Base-by-base conservation (phyloP, 805 yeast species). In the Saccharomycopsis sp. region DNA sequence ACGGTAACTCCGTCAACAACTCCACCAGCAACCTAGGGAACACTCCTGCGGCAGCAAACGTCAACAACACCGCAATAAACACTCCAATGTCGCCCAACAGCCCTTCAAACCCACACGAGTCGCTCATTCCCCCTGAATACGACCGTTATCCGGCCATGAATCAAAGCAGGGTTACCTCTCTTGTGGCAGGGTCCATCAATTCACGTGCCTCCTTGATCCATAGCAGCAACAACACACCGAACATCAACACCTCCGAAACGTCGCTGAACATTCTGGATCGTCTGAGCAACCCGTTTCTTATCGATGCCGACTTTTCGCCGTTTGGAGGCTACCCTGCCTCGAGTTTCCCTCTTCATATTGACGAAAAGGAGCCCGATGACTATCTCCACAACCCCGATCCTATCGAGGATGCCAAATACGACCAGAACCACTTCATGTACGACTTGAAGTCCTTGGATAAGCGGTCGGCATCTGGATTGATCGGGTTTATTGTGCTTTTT, bases 261-360 rank as follows among this genome's bases (percentile, higher is more conserved):
- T 62, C 64, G 2, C 59, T 64, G 2, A 58, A 63, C 58, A 61
- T 52, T 50, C 64, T 68, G 2, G 71, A 63, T 25, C 53, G 56
- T 2, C 66, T 71, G 2, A 64, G 69, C 8, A 71, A 75, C 58
- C 81, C 81, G 14, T 77, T 77, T 63, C 60, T 78, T 53, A 77
- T 75, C 47, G 84, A 78, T 66, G 79, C 84, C 22, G 94, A 87
- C 67, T 84, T 85, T 64, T 83, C 88, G 53, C 99, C 98, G 2
- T 93, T 93, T 73, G 99, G 98, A 55, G 98, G 98, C 15, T 93
- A 89, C 71, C 98, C 99, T 0, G 96, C 97, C 7, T 78, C 91
- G 17, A 84, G 90, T 2, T 93, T 93, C 74, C 99, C 99, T 1
- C 75, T 93, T 58, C 86, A 82, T 65, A 84, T 94, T 63, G 97